These are phyloP conservation scores for Penicillium sp. DNA, from an alignment of 2,329 filamentous ascomycete species.

Conservation along the genomic window DNA sequence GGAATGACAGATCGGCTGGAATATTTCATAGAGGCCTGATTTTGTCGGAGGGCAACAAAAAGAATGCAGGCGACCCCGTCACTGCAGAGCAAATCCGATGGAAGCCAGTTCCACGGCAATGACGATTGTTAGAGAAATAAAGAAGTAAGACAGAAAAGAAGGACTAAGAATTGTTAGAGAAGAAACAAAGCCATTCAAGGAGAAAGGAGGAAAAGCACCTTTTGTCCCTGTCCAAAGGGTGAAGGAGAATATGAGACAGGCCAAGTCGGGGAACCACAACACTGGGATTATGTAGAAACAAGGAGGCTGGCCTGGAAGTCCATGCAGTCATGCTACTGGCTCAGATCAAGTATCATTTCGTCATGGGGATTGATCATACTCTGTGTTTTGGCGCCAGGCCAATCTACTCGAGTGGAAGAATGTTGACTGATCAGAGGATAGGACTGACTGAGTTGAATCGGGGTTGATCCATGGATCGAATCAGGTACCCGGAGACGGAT, in stretches of 20 bases:
- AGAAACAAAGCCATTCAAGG: neutral
- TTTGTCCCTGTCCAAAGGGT: constrained; percentile 5
- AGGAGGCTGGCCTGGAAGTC: constrained; percentile 10
- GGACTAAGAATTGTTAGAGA: constrained; percentile 6
- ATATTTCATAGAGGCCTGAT: constrained; percentile 11
- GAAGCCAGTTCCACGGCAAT: constrained; percentile 12
- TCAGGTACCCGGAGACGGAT: neutral
- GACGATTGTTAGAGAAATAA: constrained; percentile 13
- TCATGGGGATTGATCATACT: constrained; percentile 4
- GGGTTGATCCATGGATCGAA: constrained; percentile 3
- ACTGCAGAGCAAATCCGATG: constrained; percentile 14
- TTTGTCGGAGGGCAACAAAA: constrained; percentile 26
- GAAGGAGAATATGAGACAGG: constrained; percentile 16
- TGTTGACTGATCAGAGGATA: constrained; percentile 2
- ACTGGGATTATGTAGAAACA: constrained; percentile 12
- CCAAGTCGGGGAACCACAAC: constrained; percentile 8
- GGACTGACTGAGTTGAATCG: neutral
- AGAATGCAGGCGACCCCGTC: constrained; percentile 30
- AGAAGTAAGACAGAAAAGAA: constrained; percentile 2
- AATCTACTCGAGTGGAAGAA: constrained; percentile 1
- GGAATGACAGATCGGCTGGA: constrained; percentile 10
- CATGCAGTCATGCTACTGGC: neutral
- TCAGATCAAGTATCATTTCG: constrained; percentile 4
- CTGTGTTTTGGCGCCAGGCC: neutral
- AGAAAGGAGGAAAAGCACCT: constrained; percentile 1